A percentile compares a stretch with the other conserved stretches of the same genome.
Conservation (phyloP, 495 filamentous ascomycete genomes). For the Tuber magnatum region DNA sequence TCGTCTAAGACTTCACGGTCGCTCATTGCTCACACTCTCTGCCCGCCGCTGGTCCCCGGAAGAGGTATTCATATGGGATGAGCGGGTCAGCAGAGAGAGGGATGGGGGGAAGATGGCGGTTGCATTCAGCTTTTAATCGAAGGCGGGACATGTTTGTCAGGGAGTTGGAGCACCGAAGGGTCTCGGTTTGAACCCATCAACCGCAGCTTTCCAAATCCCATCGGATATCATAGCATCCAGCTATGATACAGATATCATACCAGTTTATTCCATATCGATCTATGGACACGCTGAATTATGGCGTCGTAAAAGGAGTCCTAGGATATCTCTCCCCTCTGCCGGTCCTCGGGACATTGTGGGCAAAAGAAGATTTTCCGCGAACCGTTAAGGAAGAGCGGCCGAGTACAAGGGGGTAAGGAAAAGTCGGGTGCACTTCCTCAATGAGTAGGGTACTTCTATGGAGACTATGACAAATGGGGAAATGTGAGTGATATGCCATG, state of each 20-base stretch:
- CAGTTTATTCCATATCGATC: not conserved
- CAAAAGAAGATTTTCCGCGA: not conserved
- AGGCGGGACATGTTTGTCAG: not conserved
- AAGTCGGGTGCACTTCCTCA: too few species aligned
- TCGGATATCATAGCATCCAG: not conserved
- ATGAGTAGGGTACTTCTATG: too few species aligned
- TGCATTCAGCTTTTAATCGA: not conserved
- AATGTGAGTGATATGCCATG: too few species aligned
- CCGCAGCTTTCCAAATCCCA: not conserved
- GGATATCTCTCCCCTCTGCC: not conserved
- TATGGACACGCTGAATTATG: not conserved
- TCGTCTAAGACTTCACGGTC: conserved; percentile 66
- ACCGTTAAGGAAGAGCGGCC: not conserved
- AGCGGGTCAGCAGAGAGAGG: not conserved
- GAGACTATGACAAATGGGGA: too few species aligned
- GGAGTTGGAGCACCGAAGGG: not conserved
- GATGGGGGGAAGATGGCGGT: not conserved
- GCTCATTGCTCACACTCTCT: not conserved
- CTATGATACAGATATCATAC: not conserved
- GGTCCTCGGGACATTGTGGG: not conserved
- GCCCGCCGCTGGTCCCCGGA: not conserved
- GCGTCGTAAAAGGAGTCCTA: not conserved
- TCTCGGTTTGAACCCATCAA: not conserved
- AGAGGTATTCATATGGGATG: not conserved
- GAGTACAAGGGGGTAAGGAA: not conserved